phyloP scores from a whole-genome alignment of 1,139 yeast genomes.

The Blastobotrys apis region DNA sequence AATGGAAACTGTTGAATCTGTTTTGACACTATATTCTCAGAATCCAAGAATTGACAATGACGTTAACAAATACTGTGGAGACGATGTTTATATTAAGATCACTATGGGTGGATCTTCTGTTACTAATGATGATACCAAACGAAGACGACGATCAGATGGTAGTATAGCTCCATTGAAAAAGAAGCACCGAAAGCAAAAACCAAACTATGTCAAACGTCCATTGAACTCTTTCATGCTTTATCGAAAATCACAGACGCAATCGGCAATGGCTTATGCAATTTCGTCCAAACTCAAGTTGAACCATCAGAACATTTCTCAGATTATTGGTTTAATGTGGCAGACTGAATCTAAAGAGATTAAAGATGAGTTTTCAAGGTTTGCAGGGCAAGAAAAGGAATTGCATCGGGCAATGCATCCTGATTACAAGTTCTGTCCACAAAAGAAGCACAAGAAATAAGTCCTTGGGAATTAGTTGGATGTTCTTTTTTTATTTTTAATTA shows the following conservation, averaged over 20 bases:
- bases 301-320: slow-evolving; percentile 42
- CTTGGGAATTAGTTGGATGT: slow-evolving; percentile 1
- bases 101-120: slow-evolving; percentile 27
- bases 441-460: slow-evolving; percentile 24
- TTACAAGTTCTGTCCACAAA: slow-evolving; percentile 44
- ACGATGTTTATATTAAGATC: slow-evolving; percentile 30
- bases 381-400: slow-evolving; percentile 41
- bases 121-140: slow-evolving; percentile 18
- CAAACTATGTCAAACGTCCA: slow-evolving; percentile 44
- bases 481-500: slow-evolving; percentile 5
- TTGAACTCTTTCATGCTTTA: slow-evolving; percentile 50
- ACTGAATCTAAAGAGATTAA: slow-evolving; percentile 40
- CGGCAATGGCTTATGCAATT: slow-evolving; percentile 40
- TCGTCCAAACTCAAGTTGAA: slow-evolving; percentile 38
- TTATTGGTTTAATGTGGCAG: slow-evolving; percentile 47
- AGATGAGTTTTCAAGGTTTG: slow-evolving; percentile 38
- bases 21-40: slow-evolving; percentile 27
- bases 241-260: slow-evolving; percentile 43
- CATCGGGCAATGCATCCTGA: slow-evolving; percentile 43
- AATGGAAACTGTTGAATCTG: slow-evolving; percentile 32
- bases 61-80: slow-evolving; percentile 27
- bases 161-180: slow-evolving; percentile 17
- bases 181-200: slow-evolving; percentile 25
- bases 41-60: slow-evolving; percentile 25
- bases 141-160: slow-evolving; percentile 17